Conservation (phyloP, 148 eudicot genomes). For the Silene conica region DNA sequence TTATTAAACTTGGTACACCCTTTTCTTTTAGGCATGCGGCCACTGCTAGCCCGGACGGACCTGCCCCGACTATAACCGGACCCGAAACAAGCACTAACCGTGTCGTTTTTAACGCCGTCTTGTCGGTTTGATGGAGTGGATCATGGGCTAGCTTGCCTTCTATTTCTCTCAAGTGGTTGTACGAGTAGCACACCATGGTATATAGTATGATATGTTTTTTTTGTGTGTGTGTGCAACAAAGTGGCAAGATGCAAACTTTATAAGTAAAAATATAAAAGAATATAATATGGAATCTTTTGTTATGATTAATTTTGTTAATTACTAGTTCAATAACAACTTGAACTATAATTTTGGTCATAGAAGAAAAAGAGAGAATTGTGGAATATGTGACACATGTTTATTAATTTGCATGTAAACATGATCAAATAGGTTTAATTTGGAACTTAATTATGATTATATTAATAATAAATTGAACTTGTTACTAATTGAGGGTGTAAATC, state of each 20-base stretch:
- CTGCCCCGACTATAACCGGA: conserved; percentile 66
- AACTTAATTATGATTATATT: not conserved
- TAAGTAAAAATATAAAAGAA: not conserved
- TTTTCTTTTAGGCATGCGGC: conserved; percentile 57
- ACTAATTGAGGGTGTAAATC: not conserved
- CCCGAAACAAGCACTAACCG: conserved; percentile 41
- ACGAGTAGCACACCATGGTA: conserved; percentile 13
- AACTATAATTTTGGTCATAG: conserved; percentile 18
- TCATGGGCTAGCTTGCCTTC: conserved; percentile 49
- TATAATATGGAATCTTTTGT: conserved; percentile 4
- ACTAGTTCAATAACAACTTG: conserved; percentile 21
- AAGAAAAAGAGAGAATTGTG: conserved; percentile 16
- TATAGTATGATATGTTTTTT: not conserved
- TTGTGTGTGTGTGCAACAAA: not conserved
- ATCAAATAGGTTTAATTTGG: conserved; percentile 5
- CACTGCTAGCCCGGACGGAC: conserved; percentile 65
- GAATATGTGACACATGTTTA: not conserved
- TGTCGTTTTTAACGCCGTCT: not conserved
- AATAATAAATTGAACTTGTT: not conserved
- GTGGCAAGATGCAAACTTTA: not conserved
- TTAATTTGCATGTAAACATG: conserved; percentile 8
- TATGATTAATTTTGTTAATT: not conserved
- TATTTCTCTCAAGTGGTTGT: conserved; percentile 36
- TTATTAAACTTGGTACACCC: conserved; percentile 42
- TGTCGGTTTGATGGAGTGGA: conserved; percentile 16